Percentiles rank a stretch among this genome's conserved stretches.
phyloP scores from a whole-genome alignment of 257 asterid species.

The Lavandula angustifolia region DNA sequence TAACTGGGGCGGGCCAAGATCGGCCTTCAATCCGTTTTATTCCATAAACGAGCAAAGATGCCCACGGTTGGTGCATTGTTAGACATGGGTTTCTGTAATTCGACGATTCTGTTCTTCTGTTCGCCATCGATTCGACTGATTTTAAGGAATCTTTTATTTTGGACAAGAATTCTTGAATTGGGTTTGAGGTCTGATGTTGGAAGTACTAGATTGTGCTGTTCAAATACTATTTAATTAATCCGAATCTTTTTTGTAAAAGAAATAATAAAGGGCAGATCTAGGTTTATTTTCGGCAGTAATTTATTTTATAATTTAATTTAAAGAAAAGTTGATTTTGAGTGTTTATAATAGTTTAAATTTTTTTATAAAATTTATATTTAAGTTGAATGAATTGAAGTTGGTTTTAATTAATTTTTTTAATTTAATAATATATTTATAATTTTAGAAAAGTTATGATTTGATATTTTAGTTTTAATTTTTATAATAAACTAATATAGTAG shows the following conservation, averaged over 20 bases:
- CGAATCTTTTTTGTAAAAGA: neutral
- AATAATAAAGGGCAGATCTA: too few species aligned
- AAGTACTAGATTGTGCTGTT: neutral
- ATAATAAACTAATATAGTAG: too few species aligned
- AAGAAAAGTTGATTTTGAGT: too few species aligned
- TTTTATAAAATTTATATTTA: too few species aligned
- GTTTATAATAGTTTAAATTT: too few species aligned
- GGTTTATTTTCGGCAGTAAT: too few species aligned
- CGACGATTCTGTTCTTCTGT: conserved; percentile 39
- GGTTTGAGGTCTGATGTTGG: neutral
- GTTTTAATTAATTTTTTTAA: too few species aligned
- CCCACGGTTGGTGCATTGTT: conserved; percentile 99
- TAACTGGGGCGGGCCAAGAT: conserved; percentile 90
- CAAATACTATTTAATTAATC: neutral
- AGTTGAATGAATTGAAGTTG: too few species aligned
- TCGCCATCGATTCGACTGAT: conserved; percentile 41
- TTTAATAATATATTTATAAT: too few species aligned
- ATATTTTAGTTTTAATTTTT: too few species aligned
- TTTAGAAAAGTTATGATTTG: too few species aligned
- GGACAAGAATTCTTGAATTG: neutral
- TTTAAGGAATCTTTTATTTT: neutral
- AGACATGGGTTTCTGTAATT: conserved; percentile 84
- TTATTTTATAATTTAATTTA: too few species aligned
- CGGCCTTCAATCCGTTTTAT: conserved; percentile 95
- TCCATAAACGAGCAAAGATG: conserved; percentile 85